Base-by-base conservation (phyloP, 202 grass and related monocot species). In the Schoenoplectus tabernaemontani region DNA sequence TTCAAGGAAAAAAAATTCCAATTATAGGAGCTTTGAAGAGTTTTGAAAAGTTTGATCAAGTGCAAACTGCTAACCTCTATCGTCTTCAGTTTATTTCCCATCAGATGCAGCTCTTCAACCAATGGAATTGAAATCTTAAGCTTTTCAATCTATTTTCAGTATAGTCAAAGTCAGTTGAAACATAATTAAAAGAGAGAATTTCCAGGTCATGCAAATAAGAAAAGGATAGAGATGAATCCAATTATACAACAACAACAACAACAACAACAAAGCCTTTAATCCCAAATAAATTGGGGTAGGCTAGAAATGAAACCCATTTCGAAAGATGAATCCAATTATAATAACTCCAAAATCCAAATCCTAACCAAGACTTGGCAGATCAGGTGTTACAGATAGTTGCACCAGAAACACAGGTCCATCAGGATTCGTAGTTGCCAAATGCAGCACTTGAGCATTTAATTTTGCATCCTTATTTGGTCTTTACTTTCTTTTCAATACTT, bases 81-180 rank as follows among this genome's bases (percentile, higher is more conserved):
- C 56, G 33, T 78, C 57, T 78, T 90, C 38, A 98, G 28, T 78
- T 86, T 87, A 85, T 98, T 98, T 66, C 67, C 82, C 92, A 94
- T 94, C 74, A 98, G 79, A 83, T 98, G 91, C 30, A 97, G 80
- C 79, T 97, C 95, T 33, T 41, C 87, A 64, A 97, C 43, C 78
- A 59, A 69, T 83, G 81, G 51, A 89, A 98, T 64, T 36, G 85
- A 87, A 28, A 86, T 34, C 78, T 87, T 85, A 78, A 92, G 73
- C 42, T 89, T 94, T 87, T 92, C 91, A 90, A 90, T 43, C 95
- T 97, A 89, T 81, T 86, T 67, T 36, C 23, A 57, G 61, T 48
- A 87, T 84, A 47, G 78, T 34, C 57, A 88, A 22, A 73, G 58
- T 50, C 80, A 48, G 46, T 47, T 79, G 57, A 62, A 79, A 9